Base-by-base conservation (phyloP, 2,329 filamentous ascomycete species). In the Chaetomiaceae sp. region DNA sequence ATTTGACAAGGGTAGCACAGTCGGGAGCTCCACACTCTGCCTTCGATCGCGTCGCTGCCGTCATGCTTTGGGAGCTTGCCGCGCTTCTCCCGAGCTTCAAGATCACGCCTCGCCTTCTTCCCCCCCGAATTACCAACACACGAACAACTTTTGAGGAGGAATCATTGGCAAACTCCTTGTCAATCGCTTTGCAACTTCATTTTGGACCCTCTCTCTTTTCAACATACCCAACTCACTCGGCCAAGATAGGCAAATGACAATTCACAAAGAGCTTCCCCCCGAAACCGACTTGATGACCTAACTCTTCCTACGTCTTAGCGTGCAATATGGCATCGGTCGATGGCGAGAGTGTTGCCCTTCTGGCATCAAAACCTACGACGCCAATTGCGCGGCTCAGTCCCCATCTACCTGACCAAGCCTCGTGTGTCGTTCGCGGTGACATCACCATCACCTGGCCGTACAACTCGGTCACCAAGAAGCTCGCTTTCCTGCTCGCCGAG, bases 361-460 rank as follows among this genome's bases (percentile, higher is more conserved):
- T 68, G 21, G 59, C 59, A 8, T 56, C 61, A 10, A 54, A 45
- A 30, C 56, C 56, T 2, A 33, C 69, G 21, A 79, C 77, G 9
- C 72, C 80, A 16, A 85, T 86, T 61, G 74, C 82, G 7, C 71
- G 80, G 55, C 73, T 86, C 30, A 66, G 61, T 30, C 80, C 81
- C 5, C 70, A 74, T 8, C 62, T 82, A 5, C 51, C 69, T 13
- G 66, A 75, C 11, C 66, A 68, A 21, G 53, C 64, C 2, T 66
- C 70, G 5, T 72, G 72, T 55, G 71, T 74, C 11, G 70, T 96
- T 29, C 78, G 81, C 53, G 90, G 88, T 34, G 76, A 87, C 14
- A 82, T 96, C 20, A 92, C 90, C 8, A 82, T 97, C 32, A 84
- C 89, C 53, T 97, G 92, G 91, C 92, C 92, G 0, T 96, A 89